These are phyloP conservation scores for Manihot esculenta DNA, from an alignment of 441 rosid species.

Conservation along the genomic window DNA sequence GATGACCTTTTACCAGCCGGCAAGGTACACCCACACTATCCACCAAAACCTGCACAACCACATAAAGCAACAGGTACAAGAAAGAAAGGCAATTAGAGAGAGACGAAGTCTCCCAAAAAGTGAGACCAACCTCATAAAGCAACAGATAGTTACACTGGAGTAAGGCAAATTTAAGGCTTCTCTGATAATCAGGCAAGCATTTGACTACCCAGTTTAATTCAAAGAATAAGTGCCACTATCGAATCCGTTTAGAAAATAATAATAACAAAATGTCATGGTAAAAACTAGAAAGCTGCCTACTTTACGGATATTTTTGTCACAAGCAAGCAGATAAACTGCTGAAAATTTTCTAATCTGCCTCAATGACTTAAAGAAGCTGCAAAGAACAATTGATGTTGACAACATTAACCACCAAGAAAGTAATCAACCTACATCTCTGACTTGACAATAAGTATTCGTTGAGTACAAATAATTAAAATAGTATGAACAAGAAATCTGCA, in stretches of 20 bases:
- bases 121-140: conserved; percentile 1
- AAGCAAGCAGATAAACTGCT: not conserved
- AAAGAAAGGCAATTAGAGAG: conserved; percentile 7
- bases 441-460: not conserved
- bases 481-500: not conserved
- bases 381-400: not conserved
- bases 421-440: not conserved
- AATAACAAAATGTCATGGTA: not conserved
- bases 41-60: conserved; percentile 70
- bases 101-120: conserved; percentile 13
- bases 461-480: not conserved
- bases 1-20: conserved; percentile 90
- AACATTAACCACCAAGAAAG: not conserved
- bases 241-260: not conserved
- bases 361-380: not conserved
- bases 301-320: not conserved
- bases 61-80: conserved; percentile 14
- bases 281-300: not conserved
- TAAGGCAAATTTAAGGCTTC: not conserved
- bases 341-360: not conserved
- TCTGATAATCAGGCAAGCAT: not conserved
- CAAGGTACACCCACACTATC: conserved; percentile 84
- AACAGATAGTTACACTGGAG: not conserved
- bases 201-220: not conserved
- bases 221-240: not conserved